Base-by-base conservation (phyloP, 768 basidiomycete species). In the Amanita phalloides region DNA sequence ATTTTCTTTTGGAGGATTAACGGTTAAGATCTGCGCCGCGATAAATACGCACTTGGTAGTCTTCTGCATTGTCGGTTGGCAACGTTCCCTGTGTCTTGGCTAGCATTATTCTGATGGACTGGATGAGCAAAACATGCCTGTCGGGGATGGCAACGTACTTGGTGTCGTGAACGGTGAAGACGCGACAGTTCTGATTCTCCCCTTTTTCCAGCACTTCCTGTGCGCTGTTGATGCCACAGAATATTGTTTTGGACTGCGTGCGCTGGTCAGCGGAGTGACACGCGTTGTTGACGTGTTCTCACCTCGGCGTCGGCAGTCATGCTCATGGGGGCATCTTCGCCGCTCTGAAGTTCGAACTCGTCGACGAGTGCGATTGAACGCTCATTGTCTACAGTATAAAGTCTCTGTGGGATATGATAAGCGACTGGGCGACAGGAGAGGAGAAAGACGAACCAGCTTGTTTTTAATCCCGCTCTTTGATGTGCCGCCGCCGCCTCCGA, bases 251-350 rank as follows among this genome's bases (percentile, higher is more conserved):
- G 45, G 64, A 68, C 75, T 78, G 55, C 36, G 38, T 8, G 49
- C 33, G 37, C 20, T 11, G 32, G 49, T 26, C 30, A 54, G 46
- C 49, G 37, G 28, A 38, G 37, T 32, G 50, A 35, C 36, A 51
- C 9, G 30, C 28, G 28, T 6, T 47, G 44, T 54, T 41, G 26
- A 54, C 20, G 43, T 11, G 45, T 53, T 55, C 67, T 55, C 64
- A 86, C 89, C 68, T 79, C 64, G 7, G 71, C 65, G 62, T 86
- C 68, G 10, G 79, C 76, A 14, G 85, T 83, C 75, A 97, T 84
- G 63, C 92, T 95, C 90, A 93, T 97, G n/a, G 96, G 94, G 4
- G 87, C 88, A 66, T 98, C 96, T 63, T 94, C 94, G 33, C 82
- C 86, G 28, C 66, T 76, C 50, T 79, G 84, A 10, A 99, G 75